Conservation (phyloP, 805 yeast genomes). For the Suhomyces canberraensis region DNA sequence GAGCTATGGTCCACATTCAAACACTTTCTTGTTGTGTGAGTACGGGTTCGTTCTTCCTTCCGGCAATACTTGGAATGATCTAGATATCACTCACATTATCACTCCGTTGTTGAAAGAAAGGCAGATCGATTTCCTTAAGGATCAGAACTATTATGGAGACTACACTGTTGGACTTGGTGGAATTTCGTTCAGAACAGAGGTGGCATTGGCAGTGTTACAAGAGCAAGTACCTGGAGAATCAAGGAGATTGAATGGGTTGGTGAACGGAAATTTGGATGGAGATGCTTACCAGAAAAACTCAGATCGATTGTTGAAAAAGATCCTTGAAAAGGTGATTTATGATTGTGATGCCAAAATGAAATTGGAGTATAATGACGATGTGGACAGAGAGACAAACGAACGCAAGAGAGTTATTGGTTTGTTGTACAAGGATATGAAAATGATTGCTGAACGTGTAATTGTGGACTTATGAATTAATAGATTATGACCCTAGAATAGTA, state of each 20-base stretch:
- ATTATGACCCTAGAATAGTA: not conserved
- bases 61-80: conserved; percentile 62
- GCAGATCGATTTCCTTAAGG: conserved; percentile 47
- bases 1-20: conserved; percentile 86
- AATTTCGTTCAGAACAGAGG: conserved; percentile 68
- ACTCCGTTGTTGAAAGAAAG: conserved; percentile 26
- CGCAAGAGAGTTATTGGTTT: conserved; percentile 19
- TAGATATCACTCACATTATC: conserved; percentile 57
- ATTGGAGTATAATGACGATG: conserved; percentile 17
- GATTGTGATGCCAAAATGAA: conserved; percentile 19
- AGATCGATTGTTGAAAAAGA: conserved; percentile 24
- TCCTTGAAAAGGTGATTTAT: conserved; percentile 27
- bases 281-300: conserved; percentile 23
- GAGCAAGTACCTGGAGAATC: conserved; percentile 27
- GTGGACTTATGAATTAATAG: not conserved
- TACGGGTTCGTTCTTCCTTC: conserved; percentile 69
- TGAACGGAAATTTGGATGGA: conserved; percentile 52
- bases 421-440: conserved; percentile 24
- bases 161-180: conserved; percentile 57
- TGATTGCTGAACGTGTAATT: conserved; percentile 18
- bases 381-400: conserved; percentile 12
- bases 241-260: conserved; percentile 31
- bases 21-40: conserved; percentile 77
- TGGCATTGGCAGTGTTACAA: conserved; percentile 65
- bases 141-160: conserved; percentile 63